Conservation (phyloP, 176 grass and related monocot genomes). For the Carex scoparia region DNA sequence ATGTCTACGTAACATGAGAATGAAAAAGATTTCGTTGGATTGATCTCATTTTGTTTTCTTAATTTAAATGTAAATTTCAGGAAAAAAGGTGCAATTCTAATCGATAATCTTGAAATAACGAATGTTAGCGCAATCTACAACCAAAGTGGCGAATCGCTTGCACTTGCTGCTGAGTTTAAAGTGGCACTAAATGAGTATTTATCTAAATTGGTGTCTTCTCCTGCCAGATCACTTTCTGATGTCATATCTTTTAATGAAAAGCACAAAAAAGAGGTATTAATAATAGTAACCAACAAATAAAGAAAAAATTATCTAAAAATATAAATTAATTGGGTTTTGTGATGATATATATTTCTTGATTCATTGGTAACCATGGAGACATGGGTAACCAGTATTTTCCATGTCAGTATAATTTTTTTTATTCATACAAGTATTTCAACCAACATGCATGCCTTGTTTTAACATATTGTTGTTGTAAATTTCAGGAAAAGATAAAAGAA, state of each 20-base stretch:
- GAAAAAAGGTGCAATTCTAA: conserved; percentile 40
- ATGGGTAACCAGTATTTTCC: background rate
- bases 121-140: conserved; percentile 36
- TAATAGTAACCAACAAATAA: background rate
- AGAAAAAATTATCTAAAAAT: background rate
- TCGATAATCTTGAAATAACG: conserved; percentile 45
- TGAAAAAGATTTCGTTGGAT: background rate
- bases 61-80: background rate
- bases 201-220: conserved; percentile 32
- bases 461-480: background rate
- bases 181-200: conserved; percentile 39
- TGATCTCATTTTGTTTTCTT: background rate
- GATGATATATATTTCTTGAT: too few relatives aligned
- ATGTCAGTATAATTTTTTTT: background rate
- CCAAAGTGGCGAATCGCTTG: conserved; percentile 37
- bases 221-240: conserved; percentile 44
- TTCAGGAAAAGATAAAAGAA: conserved; percentile 49
- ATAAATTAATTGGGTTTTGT: background rate
- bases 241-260: conserved; percentile 59
- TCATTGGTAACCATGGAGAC: too few relatives aligned
- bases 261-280: conserved; percentile 33
- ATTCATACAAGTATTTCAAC: too few relatives aligned
- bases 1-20: too few relatives aligned
- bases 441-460: background rate
- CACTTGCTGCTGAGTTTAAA: conserved; percentile 57